Base-by-base conservation (phyloP, 164 flowering plant species). In the Vitis cinerea region DNA sequence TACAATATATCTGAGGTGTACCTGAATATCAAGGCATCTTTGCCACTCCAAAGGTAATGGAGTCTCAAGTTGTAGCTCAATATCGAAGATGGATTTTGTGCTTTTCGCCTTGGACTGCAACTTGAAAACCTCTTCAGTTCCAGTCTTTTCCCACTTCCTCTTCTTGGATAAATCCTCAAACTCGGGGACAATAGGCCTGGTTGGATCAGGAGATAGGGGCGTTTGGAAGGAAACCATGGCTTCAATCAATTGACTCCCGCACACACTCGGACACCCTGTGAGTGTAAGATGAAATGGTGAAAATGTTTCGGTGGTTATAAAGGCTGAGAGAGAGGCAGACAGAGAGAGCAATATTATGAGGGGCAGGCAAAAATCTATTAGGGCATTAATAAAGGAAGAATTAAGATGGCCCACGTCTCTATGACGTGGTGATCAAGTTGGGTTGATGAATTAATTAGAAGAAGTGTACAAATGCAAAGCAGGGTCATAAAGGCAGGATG, bases 1-100 rank as follows among this genome's bases (percentile, higher is more conserved):
- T 6, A 2, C 4, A 8, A 51, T 64, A n/a, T 27, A 23, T 23
- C 27, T 23, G 27, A 23, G 27, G 27, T 23, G 12, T 79, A 94
- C 98, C 96, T 92, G 83, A 65, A 90, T 87, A 73, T 90, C 90
- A 3, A 88, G 88, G 68, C 90, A 87, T 52, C 83, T 74, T 76
- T 90, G 87, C 97, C 94, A 90, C 69, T 89, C 94, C n/a, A 71
- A 69, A 49, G 96, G 92, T 23, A 88, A 60, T 6, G 89, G 93
- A 55, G 82, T 83, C 53, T 89, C 88, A 4, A 82, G 85, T 7
- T 86, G 88, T 30, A 84, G 82, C 61, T 83, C 88, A 8, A 82
- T 70, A 61, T 81, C 77, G 2, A 68, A 57, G 10, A 72, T 3
- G 50, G 81, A 65, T 9, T 72, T 72, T 61, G 72, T 63, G 47